Conservation (phyloP, 805 yeast genomes). For the Kluyveromyces dobzhanskii region DNA sequence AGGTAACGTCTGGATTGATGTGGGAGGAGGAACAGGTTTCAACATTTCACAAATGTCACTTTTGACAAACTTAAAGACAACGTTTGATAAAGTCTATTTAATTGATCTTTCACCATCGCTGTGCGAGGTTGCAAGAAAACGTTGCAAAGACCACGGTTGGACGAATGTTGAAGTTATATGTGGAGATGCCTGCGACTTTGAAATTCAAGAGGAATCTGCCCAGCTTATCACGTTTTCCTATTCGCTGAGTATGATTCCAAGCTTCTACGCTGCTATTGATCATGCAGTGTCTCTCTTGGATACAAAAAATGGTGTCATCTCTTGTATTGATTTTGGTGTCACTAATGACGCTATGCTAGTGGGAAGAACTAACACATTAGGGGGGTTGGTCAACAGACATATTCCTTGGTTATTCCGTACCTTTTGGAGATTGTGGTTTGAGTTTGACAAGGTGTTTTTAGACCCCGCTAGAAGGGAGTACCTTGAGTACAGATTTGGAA, state of each 20-base stretch:
- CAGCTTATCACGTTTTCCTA: slow-evolving; percentile 73
- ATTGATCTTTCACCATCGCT: slow-evolving; percentile 73
- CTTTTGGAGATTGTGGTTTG: slow-evolving; percentile 86
- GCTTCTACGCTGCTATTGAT: slow-evolving; percentile 72
- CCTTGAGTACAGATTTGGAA: slow-evolving; percentile 75
- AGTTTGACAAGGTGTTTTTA: slow-evolving; percentile 69
- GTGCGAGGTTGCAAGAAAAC: slow-evolving; percentile 58
- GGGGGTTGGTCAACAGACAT: slow-evolving; percentile 64
- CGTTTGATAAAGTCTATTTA: slow-evolving; percentile 59
- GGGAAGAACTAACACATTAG: slow-evolving; percentile 66
- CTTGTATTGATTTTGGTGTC: slow-evolving; percentile 75
- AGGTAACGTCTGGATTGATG: slow-evolving; percentile 62
- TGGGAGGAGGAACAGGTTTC: slow-evolving; percentile 85
- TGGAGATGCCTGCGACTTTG: slow-evolving; percentile 69
- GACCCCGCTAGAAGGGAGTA: slow-evolving; percentile 79
- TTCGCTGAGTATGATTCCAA: slow-evolving; percentile 79
- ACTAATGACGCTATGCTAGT: slow-evolving; percentile 55
- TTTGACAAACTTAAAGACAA: slow-evolving; percentile 26
- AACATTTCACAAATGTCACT: slow-evolving; percentile 70
- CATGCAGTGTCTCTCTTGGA: slow-evolving; percentile 47
- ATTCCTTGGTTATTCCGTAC: slow-evolving; percentile 71
- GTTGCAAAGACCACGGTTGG: slow-evolving; percentile 44
- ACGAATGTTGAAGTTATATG: slow-evolving; percentile 58
- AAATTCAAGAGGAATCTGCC: slow-evolving; percentile 43
- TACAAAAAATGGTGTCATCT: slow-evolving; percentile 49